Evolutionary conservation across 257 asterid species (phyloP), one percentile per base, ranked within the genome.

Genomic region (Coffea canephora): DNA sequence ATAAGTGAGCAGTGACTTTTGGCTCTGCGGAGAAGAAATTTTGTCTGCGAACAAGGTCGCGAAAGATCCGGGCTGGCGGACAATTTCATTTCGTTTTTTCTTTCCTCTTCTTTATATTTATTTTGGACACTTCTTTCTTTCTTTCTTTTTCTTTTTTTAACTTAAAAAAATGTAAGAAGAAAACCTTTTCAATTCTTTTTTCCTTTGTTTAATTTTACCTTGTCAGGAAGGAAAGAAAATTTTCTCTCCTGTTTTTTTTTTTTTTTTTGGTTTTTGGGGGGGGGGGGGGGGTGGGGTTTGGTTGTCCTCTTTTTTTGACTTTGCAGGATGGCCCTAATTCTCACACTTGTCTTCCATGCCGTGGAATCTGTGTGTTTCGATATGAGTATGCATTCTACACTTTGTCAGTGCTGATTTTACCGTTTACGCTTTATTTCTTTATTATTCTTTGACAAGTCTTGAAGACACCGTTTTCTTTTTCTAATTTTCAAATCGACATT

Each of bases 21-120:
- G 83, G 83, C 83, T 77, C 84, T 15, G 85, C 76, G 81, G 78
- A 43, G 79, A 75, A 77, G 87, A 87, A 90, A 90, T 73, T 76
- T 80, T 89, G 96, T 88, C 92, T 89, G 93, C 75, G 82, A 76
- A 87, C 91, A 90, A 80, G 80, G 78, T 77, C 69, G 91, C 93
- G 86, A 62, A 87, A 85, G 83, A 90, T 86, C 91, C 97, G 96
- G 92, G 93, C 83, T 87, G 85, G 70, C 84, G 84, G 87, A 87
- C 89, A 81, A 79, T 80, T 54, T 79, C 71, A 39, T 8, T 23
- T 74, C 8, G 45, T 12, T 27, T 45, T 45, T 50, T 41, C n/a
- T 6, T 70, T 15, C 18, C 52, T 48, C 61, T 74, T 10, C 11
- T 68, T 67, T 80, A 31, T 31, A 31, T 31, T 31, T 31, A 16